phyloP scores from a whole-genome alignment of 129 eudicot species.

The Flaveria ramosissima region DNA sequence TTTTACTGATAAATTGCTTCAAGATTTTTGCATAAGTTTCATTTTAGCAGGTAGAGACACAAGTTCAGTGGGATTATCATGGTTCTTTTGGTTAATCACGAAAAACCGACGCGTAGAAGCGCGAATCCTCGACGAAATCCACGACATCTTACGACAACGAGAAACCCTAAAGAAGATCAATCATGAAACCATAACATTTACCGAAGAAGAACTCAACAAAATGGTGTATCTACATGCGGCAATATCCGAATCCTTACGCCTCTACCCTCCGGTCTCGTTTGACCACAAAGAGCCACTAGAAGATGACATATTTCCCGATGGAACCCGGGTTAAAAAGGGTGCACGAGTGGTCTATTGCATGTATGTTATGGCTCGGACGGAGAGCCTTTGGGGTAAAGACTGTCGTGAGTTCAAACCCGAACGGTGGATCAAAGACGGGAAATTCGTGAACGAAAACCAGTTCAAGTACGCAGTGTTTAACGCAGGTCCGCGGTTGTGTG shows the following conservation, averaged over 20 bases:
- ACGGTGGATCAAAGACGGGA: constrained; percentile 63
- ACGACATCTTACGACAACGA: constrained; percentile 29
- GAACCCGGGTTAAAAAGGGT: constrained; percentile 40
- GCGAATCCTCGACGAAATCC: constrained; percentile 45
- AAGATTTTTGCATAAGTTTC: constrained; percentile 66
- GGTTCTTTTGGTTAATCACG: constrained; percentile 68
- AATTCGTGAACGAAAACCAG: constrained; percentile 50
- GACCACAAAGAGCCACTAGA: constrained; percentile 60
- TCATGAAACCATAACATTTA: constrained; percentile 30
- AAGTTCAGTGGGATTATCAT: constrained; percentile 61
- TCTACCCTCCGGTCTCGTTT: constrained; percentile 66
- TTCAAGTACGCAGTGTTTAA: constrained; percentile 61
- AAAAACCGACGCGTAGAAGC: constrained; percentile 43
- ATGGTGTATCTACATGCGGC: constrained; percentile 74
- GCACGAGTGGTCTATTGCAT: constrained; percentile 45
- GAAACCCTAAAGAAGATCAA: constrained; percentile 1
- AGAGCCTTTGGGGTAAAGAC: constrained; percentile 59
- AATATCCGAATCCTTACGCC: constrained; percentile 53
- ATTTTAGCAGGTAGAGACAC: constrained; percentile 76
- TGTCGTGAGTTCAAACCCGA: constrained; percentile 57
- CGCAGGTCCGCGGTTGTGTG: constrained; percentile 66
- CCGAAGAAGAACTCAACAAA: constrained; percentile 51
- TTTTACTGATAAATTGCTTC: constrained; percentile 52
- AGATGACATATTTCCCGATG: constrained; percentile 63
- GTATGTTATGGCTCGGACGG: constrained; percentile 50